A percentile compares a stretch with the other conserved stretches of the same genome.
phyloP scores from a whole-genome alignment of 2,329 filamentous ascomycete genomes.

The Fusarium hostae region DNA sequence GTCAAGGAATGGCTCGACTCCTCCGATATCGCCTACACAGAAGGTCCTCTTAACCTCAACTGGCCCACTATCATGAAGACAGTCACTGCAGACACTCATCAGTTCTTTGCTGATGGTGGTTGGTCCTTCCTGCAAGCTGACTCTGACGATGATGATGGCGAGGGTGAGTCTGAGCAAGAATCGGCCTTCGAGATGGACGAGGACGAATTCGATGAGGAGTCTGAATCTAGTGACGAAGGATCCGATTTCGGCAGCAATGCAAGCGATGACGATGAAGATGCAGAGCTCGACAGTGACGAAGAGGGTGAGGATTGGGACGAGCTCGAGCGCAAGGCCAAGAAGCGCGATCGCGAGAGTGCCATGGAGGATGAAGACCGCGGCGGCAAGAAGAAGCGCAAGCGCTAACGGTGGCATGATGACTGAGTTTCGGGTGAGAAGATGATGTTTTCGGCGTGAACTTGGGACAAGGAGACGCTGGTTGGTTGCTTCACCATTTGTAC shows the following conservation, averaged over 20 bases:
- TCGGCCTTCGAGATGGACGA: slow-evolving; percentile 92
- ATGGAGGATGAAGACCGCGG: slow-evolving; percentile 70
- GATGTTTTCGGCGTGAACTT: slow-evolving; percentile 4
- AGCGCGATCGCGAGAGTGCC: slow-evolving; percentile 76
- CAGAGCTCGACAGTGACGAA: slow-evolving; percentile 73
- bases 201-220: slow-evolving; percentile 84
- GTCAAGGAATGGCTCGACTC: slow-evolving; percentile 99
- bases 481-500: slow-evolving; percentile 30
- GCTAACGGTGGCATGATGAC: slow-evolving; percentile 33
- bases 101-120: slow-evolving; percentile 94
- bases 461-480: slow-evolving; percentile 6
- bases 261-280: slow-evolving; percentile 79
- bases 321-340: slow-evolving; percentile 89
- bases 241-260: slow-evolving; percentile 94
- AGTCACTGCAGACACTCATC: slow-evolving; percentile 90
- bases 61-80: slow-evolving; percentile 99
- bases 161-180: slow-evolving; percentile 87
- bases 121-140: slow-evolving; percentile 94
- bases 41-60: slow-evolving; percentile 96
- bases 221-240: slow-evolving; percentile 81
- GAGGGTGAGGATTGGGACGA: slow-evolving; percentile 95
- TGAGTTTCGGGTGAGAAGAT: neutral
- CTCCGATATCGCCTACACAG: slow-evolving; percentile 92
- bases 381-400: slow-evolving; percentile 69
- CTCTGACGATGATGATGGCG: slow-evolving; percentile 83